Conservation (phyloP, 495 filamentous ascomycete genomes). For the Aspergillus sparsus region DNA sequence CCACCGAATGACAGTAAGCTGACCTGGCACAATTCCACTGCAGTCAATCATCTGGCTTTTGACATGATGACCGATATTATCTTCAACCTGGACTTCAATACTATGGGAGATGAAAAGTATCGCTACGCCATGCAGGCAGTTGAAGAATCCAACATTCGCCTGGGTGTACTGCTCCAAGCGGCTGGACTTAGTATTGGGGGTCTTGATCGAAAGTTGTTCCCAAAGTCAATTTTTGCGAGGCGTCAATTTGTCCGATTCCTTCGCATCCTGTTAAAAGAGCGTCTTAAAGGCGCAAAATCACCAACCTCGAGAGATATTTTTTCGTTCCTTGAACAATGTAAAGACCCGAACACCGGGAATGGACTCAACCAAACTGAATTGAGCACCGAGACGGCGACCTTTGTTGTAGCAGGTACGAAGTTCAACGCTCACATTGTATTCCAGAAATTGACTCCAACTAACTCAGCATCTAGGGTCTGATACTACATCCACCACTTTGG, state of each 20-base stretch:
- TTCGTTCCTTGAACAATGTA: neutral
- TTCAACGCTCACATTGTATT: too few relatives aligned
- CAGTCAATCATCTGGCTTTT: slow-evolving; percentile 23
- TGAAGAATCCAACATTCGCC: slow-evolving; percentile 21
- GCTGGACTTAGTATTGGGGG: too few relatives aligned
- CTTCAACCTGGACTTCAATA: slow-evolving; percentile 21
- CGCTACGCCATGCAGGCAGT: slow-evolving; percentile 24
- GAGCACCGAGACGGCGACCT: neutral
- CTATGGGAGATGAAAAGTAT: slow-evolving; percentile 11
- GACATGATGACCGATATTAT: slow-evolving; percentile 27
- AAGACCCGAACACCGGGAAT: neutral
- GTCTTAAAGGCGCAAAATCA: too few relatives aligned
- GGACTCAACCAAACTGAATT: neutral
- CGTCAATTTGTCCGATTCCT: too few relatives aligned
- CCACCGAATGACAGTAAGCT: too few relatives aligned
- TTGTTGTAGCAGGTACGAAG: neutral
- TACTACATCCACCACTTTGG: slow-evolving; percentile 26
- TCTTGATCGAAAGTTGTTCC: too few relatives aligned
- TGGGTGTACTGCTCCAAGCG: too few relatives aligned
- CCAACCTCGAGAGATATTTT: neutral
- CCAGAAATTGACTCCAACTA: too few relatives aligned
- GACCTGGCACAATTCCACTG: neutral
- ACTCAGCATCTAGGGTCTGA: slow-evolving; percentile 11
- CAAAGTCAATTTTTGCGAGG: too few relatives aligned
- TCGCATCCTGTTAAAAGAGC: too few relatives aligned